These are phyloP conservation scores for Grosmannia huntii DNA, from an alignment of 2,329 filamentous ascomycete species.

Conservation along the genomic window DNA sequence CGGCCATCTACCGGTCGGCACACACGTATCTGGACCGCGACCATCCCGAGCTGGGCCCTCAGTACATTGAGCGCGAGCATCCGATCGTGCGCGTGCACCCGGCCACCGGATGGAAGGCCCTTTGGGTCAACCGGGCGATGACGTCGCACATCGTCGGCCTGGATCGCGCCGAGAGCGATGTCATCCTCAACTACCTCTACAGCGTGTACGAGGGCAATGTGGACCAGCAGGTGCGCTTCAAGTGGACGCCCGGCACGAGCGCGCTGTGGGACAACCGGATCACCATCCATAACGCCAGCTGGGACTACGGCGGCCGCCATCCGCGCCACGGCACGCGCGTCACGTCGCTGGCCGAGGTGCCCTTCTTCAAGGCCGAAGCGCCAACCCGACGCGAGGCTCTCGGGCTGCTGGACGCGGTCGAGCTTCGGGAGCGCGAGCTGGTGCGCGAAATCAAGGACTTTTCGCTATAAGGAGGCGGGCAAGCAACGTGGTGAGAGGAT, in stretches of 20 bases:
- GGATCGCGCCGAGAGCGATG: slow-evolving; percentile 55
- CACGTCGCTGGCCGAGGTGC: slow-evolving; percentile 58
- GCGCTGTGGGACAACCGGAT: slow-evolving; percentile 65
- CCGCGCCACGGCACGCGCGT: slow-evolving; percentile 61
- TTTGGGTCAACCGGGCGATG: slow-evolving; percentile 61
- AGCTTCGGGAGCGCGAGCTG: slow-evolving; percentile 19
- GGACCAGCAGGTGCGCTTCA: slow-evolving; percentile 61
- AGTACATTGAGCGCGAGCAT: slow-evolving; percentile 53
- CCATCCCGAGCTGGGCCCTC: slow-evolving; percentile 46
- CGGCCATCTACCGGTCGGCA: slow-evolving; percentile 52
- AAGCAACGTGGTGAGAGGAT: neutral
- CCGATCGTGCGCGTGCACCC: slow-evolving; percentile 59
- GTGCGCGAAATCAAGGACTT: slow-evolving; percentile 8
- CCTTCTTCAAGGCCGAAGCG: slow-evolving; percentile 50
- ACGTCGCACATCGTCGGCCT: slow-evolving; percentile 56
- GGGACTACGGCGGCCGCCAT: slow-evolving; percentile 57
- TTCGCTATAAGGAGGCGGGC: slow-evolving; percentile 2
- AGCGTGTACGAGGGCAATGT: slow-evolving; percentile 57
- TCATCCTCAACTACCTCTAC: slow-evolving; percentile 53
- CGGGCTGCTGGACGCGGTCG: slow-evolving; percentile 46
- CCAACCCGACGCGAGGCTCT: slow-evolving; percentile 55
- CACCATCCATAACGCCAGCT: slow-evolving; percentile 62
- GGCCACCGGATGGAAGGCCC: slow-evolving; percentile 57
- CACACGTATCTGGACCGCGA: slow-evolving; percentile 56
- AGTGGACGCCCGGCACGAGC: slow-evolving; percentile 54